A percentile compares a stretch with the other conserved stretches of the same genome.
These are phyloP conservation scores for Tubosaeta brunneosetosa DNA, from an alignment of 768 basidiomycete species.

Conservation along the genomic window DNA sequence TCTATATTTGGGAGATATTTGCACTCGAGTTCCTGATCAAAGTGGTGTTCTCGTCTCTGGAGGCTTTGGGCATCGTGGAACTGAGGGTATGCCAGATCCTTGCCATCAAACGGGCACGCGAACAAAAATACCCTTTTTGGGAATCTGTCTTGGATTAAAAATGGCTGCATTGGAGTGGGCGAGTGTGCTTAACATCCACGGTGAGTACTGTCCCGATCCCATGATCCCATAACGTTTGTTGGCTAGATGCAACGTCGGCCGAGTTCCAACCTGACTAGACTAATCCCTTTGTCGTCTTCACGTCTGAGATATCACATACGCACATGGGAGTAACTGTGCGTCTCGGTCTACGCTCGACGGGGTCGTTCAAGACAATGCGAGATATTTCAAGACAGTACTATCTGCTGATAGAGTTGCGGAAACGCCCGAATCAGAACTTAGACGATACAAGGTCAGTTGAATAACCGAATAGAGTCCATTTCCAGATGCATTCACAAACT, in stretches of 20 bases:
- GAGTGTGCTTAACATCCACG: conserved; percentile 65
- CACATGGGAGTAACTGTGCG: conserved; percentile 99
- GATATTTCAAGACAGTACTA: no score
- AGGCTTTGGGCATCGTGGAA: conserved; percentile 90
- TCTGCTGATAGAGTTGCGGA: no score
- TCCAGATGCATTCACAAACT: no score
- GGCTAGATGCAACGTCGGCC: conserved; percentile 73
- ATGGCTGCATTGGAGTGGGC: conserved; percentile 96
- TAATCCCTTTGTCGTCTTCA: conserved; percentile 87
- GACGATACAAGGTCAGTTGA: no score
- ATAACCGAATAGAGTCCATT: no score
- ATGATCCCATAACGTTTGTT: no score
- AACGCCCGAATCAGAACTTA: no score
- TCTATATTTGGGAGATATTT: neutral
- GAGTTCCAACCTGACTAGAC: conserved; percentile 65
- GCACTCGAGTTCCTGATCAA: conserved; percentile 9
- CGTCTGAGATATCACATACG: conserved; percentile 97
- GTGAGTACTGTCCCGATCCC: conserved; percentile 41
- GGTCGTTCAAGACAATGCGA: no score
- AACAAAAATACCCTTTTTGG: conserved; percentile 94
- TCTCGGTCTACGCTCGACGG: conserved; percentile 92
- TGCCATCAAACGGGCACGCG: conserved; percentile 95
- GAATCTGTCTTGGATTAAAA: conserved; percentile 97
- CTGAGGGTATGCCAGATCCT: conserved; percentile 97
- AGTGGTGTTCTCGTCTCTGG: conserved; percentile 97